Conservation (phyloP, 768 basidiomycete genomes). For the Mrakia gelida region DNA sequence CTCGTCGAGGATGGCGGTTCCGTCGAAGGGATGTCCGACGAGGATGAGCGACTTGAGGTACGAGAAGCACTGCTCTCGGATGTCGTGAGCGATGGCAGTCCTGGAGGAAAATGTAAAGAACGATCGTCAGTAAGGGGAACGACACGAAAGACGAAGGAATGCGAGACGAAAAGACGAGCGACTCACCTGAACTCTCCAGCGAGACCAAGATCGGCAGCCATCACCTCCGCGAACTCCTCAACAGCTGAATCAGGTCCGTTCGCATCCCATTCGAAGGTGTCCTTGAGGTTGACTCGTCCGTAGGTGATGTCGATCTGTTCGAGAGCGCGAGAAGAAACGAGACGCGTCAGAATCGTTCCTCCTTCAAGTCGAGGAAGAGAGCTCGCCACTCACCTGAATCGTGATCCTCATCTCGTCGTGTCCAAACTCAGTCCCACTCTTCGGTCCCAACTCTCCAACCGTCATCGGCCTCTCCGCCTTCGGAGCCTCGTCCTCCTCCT, state of each 20-base stretch:
- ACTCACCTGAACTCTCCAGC: slow-evolving; percentile 86
- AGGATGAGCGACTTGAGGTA: slow-evolving; percentile 90
- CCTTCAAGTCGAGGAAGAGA: neutral
- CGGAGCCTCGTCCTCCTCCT: slow-evolving; percentile 36
- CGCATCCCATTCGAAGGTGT: slow-evolving; percentile 98
- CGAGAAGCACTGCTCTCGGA: slow-evolving; percentile 87
- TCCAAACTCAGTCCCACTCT: slow-evolving; percentile 39
- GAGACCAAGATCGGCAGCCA: slow-evolving; percentile 79
- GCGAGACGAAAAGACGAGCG: neutral
- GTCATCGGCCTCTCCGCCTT: slow-evolving; percentile 46
- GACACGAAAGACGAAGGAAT: neutral
- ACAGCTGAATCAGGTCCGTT: slow-evolving; percentile 73
- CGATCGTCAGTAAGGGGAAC: neutral
- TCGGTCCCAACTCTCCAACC: slow-evolving; percentile 53
- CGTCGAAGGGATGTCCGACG: slow-evolving; percentile 79
- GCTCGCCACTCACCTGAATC: slow-evolving; percentile 68
- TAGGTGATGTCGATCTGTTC: slow-evolving; percentile 87
- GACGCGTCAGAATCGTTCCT: neutral
- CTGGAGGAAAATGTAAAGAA: slow-evolving; percentile 47
- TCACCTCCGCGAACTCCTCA: slow-evolving; percentile 86
- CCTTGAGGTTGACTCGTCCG: slow-evolving; percentile 85
- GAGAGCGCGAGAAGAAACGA: slow-evolving; percentile 2
- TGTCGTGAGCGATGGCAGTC: slow-evolving; percentile 90
- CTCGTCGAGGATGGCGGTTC: slow-evolving; percentile 73
- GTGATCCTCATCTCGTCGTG: slow-evolving; percentile 86